These are phyloP conservation scores for Nicotiana attenuata DNA, from an alignment of 257 asterid genomes.

Conservation along the genomic window DNA sequence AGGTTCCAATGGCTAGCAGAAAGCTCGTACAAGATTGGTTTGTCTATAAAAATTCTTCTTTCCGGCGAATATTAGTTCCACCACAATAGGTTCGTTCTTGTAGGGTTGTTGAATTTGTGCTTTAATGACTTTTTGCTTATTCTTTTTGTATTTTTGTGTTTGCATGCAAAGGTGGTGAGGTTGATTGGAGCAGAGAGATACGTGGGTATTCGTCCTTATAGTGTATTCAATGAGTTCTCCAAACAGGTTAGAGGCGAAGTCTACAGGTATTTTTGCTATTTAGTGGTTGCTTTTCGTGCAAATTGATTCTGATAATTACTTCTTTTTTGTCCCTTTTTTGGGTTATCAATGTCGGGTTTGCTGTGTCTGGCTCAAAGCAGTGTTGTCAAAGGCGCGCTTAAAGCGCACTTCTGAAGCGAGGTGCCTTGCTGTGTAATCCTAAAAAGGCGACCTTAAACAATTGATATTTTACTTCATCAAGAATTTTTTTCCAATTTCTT, in stretches of 20 bases:
- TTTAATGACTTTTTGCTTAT: neutral
- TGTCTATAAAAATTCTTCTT: conserved; percentile 33
- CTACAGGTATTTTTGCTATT: conserved; percentile 33
- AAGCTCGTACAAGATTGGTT: conserved; percentile 59
- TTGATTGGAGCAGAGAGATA: conserved; percentile 27
- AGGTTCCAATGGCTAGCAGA: conserved; percentile 43
- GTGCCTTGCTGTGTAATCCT: too few relatives aligned
- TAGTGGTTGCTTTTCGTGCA: neutral
- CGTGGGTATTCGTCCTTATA: conserved; percentile 48
- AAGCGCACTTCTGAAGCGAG: too few relatives aligned
- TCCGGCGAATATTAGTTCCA: conserved; percentile 34
- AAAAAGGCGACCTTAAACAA: too few relatives aligned
- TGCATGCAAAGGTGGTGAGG: conserved; percentile 39
- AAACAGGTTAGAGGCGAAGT: conserved; percentile 63
- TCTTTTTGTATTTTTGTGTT: neutral
- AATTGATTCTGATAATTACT: neutral
- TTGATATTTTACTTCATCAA: too few relatives aligned
- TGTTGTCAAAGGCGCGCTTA: too few relatives aligned
- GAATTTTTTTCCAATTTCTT: too few relatives aligned
- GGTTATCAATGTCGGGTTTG: neutral
- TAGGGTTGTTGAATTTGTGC: too few relatives aligned
- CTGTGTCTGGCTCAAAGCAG: too few relatives aligned
- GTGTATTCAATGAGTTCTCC: conserved; percentile 69
- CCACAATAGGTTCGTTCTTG: conserved; percentile 33
- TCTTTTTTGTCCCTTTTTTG: neutral